Base-by-base conservation (phyloP, 2,329 filamentous ascomycete genomes). In the Neonectria sp. region DNA sequence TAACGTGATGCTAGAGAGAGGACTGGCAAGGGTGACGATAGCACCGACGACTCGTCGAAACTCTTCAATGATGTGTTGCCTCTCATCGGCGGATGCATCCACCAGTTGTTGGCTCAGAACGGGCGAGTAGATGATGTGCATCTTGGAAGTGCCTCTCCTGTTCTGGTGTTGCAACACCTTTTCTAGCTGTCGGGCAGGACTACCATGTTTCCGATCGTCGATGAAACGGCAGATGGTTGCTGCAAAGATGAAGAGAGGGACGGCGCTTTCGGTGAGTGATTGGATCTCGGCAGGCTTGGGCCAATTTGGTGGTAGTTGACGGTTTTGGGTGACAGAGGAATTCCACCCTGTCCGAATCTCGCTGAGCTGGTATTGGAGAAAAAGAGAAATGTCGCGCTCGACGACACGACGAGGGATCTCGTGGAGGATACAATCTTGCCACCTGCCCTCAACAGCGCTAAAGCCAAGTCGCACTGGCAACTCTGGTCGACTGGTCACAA, bases 401-500 rank as follows among this genome's bases (percentile, higher is more conserved):
- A 85, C 74, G 1, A 77, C 57, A 0, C 57, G 25, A 15, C 68
- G 13, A 0, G 75, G 63, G 24, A 84, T 76, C 8, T 83, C 68
- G 24, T 85, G 81, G 3, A 86, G 78, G 9, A 77, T 68, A 80
- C 77, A 1, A 55, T 73, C 24, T 40, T 68, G 63, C 29, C 69
- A 68, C 12, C 21, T n/a, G 8, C 31, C 40, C 6, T 70, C 45
- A n/a, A 80, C 72, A 21, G 71, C 11, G 0, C 63, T 65, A 55
- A 85, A 84, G 0, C 79, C 77, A 21, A 80, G 68, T 1, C 79
- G 77, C 45, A 83, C 77, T 0, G 78, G 78, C 12, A 82, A 53
- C 45, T 85, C 79, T 0, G 83, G 83, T 37, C 83, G 3, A 24
- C 82, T 85, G 0, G 83, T 85, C 3, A 85, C 31, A 53, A 85